Evolutionary conservation across 208 protist species (phyloP), one percentile per base, ranked within the genome.

Genomic region (Trypanosoma platydactyli): DNA sequence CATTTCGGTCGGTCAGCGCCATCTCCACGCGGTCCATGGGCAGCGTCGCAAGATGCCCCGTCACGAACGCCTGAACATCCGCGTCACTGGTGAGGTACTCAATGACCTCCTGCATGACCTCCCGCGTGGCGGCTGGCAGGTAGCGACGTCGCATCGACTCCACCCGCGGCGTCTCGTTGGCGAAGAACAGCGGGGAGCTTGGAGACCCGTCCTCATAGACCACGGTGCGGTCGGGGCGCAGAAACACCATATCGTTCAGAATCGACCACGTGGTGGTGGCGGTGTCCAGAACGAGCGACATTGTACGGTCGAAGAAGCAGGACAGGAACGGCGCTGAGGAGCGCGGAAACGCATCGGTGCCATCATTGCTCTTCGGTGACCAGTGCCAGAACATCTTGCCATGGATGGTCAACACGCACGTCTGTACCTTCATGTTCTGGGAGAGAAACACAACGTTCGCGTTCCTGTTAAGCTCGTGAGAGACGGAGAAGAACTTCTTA

Each of bases 271-370:
- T 76, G 6, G 68, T 70, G 27, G 54, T 70, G 24, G 51, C 45
- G 65, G 81, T 76, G 50, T 75, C 68, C 33, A 68, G 46, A 11
- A 71, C 69, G 20, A 93, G 46, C 1, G 81, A 50, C 29, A 95
- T 53, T 35, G 90, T 95, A 76, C 90, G 90, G 62, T 95, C 87
- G 46, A 94, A 89, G 67, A 92, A 89, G 61, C 71, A 77, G 27
- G 83, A 76, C 33, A 89, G 49, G 60, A 84, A 86, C 9, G 88
- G 84, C 16, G 76, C 79, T 24, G 64, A 57, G 38, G 61, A 70
- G 0, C 70, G 44, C 18, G 68, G 50, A 63, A 83, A 84, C 18
- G 79, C 74, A 29, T 75, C 71, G 44, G 62, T 51, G n/a, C 55
- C 77, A 64, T 49, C 68, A 27, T 44, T 68, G 50, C 29, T 49